Percentiles rank a stretch among this genome's conserved stretches.
Evolutionary conservation across 192 early-diverging fungal genomes (phyloP).

Genomic region (Mortierella hygrophila): DNA sequence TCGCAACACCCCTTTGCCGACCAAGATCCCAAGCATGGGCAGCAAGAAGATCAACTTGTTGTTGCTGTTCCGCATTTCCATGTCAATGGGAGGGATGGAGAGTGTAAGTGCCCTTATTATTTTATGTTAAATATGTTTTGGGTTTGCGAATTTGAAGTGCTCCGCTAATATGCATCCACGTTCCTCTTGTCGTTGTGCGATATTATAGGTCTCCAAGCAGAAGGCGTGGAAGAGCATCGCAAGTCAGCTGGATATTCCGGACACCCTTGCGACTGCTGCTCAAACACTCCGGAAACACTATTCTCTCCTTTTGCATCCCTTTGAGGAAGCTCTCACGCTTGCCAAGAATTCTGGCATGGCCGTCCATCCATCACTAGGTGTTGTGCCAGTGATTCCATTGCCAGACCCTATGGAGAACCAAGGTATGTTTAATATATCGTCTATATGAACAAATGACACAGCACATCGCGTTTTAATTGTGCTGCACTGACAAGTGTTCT

Average conservation of each 20-base stretch:
- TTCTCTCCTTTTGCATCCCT: constrained; percentile 47
- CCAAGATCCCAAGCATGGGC: constrained; percentile 54
- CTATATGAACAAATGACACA: background rate
- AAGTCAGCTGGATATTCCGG: constrained; percentile 51
- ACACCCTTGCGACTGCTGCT: constrained; percentile 51
- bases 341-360: constrained; percentile 46
- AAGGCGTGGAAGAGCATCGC: constrained; percentile 55
- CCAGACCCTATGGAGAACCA: constrained; percentile 40
- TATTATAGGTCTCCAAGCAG: constrained; percentile 49
- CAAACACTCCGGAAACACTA: constrained; percentile 54
- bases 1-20: constrained; percentile 41
- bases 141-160: too few relatives aligned
- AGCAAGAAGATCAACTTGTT: constrained; percentile 55
- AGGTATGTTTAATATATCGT: constrained; percentile 12
- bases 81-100: constrained; percentile 56
- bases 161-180: background rate
- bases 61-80: constrained; percentile 44
- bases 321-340: constrained; percentile 40
- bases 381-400: constrained; percentile 35
- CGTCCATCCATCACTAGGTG: constrained; percentile 43
- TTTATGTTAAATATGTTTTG: background rate
- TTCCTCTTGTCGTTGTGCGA: background rate
- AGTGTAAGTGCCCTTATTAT: constrained; percentile 30
- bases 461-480: too few relatives aligned
- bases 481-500: background rate